Evolutionary conservation across 768 basidiomycete genomes (phyloP).

Genomic region (Pholiota conissans): DNA sequence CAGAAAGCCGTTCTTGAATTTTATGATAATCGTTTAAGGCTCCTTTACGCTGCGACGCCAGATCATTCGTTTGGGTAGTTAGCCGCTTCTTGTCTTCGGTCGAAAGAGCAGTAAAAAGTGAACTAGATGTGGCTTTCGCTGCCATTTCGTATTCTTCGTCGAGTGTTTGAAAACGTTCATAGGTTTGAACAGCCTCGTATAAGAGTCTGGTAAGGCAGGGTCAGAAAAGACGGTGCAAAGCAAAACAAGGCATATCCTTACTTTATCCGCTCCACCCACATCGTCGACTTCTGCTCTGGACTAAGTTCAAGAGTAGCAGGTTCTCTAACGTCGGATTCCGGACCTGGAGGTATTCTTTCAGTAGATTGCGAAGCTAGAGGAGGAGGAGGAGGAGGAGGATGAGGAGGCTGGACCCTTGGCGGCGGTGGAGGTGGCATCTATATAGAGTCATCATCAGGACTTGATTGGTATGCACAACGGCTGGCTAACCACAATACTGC

Average conservation of each 20-base stretch:
- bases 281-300: conserved; percentile 10
- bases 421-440: not conserved
- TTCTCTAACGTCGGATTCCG: not conserved
- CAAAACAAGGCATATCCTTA: conserved; percentile 3
- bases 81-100: conserved; percentile 3
- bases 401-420: not conserved
- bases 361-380: conserved; percentile 7
- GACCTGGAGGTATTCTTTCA: not conserved
- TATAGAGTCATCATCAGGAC: not conserved
- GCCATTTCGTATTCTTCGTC: conserved; percentile 12
- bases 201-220: conserved; percentile 6
- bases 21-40: not conserved
- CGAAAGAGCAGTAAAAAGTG: conserved; percentile 4
- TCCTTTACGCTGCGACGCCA: conserved; percentile 1
- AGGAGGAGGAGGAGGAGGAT: conserved; percentile 4
- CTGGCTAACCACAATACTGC: not conserved
- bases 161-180: not conserved
- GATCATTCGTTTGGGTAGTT: not conserved
- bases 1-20: conserved; percentile 1
- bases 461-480: not conserved
- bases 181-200: conserved; percentile 13
- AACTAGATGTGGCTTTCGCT: not conserved
- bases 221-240: not conserved
- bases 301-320: not conserved
- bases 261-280: conserved; percentile 20